Evolutionary conservation across 257 asterid genomes (phyloP).

Genomic region (Solanum paucissectum): DNA sequence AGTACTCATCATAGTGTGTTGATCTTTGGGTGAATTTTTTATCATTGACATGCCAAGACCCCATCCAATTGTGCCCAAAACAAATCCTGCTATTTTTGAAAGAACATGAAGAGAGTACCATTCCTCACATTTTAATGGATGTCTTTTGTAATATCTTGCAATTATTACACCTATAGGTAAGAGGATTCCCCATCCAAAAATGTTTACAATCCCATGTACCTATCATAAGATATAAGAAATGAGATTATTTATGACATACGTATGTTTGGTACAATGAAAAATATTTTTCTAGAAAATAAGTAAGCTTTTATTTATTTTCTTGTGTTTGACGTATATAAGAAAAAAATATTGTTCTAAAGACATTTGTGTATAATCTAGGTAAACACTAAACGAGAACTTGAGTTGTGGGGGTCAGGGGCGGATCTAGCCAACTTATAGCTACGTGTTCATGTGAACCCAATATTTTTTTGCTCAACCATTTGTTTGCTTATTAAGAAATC

Average conservation of each 20-base stretch:
- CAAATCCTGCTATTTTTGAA: conserved; percentile 23
- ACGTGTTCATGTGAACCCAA: no score
- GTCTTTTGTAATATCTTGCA: conserved; percentile 29
- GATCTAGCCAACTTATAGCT: no score
- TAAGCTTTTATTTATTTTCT: no score
- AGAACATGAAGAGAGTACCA: conserved; percentile 28
- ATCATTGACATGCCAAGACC: conserved; percentile 28
- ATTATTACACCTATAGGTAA: conserved; percentile 21
- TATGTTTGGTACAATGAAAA: not conserved
- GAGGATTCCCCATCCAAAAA: conserved; percentile 43
- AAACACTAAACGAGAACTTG: not conserved
- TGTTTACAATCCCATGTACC: conserved; percentile 32
- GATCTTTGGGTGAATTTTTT: conserved; percentile 8
- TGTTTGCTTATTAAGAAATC: not conserved
- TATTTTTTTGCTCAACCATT: not conserved
- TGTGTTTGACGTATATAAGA: not conserved
- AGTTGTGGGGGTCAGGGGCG: not conserved
- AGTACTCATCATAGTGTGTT: conserved; percentile 5
- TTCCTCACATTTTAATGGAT: not conserved
- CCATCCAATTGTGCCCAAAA: conserved; percentile 44
- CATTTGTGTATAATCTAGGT: not conserved
- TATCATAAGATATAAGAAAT: not conserved
- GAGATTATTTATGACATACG: not conserved
- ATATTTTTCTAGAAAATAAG: not conserved
- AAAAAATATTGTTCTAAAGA: not conserved